phyloP scores from a whole-genome alignment of 2,329 filamentous ascomycete species.

The Hawksworthiomyces lignivorus region DNA sequence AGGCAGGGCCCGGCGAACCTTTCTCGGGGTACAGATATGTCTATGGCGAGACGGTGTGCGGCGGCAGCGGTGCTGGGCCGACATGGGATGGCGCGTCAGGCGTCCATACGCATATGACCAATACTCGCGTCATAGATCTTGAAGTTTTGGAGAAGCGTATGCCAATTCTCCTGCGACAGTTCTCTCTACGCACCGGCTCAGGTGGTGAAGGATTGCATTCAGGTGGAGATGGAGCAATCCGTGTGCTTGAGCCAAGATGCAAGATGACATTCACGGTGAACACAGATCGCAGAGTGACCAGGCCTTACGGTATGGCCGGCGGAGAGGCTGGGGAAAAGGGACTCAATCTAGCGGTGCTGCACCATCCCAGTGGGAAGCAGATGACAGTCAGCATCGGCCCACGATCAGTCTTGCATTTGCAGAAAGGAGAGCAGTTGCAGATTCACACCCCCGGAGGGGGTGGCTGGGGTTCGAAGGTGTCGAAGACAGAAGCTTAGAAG shows the following conservation, averaged over 20 bases:
- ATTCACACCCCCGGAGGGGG: not conserved
- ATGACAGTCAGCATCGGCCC: not conserved
- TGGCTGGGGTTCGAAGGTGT: not conserved
- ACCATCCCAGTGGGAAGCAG: not conserved
- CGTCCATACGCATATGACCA: slow-evolving; percentile 23
- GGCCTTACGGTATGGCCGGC: slow-evolving; percentile 3
- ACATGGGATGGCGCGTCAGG: slow-evolving; percentile 22
- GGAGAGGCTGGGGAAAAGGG: not conserved
- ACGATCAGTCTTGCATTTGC: not conserved
- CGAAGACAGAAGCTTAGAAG: too few species aligned
- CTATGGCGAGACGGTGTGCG: slow-evolving; percentile 25
- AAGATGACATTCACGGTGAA: not conserved
- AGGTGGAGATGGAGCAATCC: slow-evolving; percentile 26
- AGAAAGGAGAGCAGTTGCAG: not conserved
- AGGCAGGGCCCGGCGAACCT: not conserved
- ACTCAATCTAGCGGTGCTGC: not conserved
- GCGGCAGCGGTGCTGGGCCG: slow-evolving; percentile 24
- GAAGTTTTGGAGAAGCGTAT: slow-evolving; percentile 28
- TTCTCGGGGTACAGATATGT: not conserved
- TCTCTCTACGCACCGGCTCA: slow-evolving; percentile 20
- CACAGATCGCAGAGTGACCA: not conserved
- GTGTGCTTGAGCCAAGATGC: slow-evolving; percentile 27
- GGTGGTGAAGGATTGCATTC: slow-evolving; percentile 23
- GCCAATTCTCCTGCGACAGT: slow-evolving; percentile 24
- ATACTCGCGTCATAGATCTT: slow-evolving; percentile 24